Evolutionary conservation across 129 eudicot genomes (phyloP), one percentile per base, ranked within the genome.

Genomic region (Arctium lappa): DNA sequence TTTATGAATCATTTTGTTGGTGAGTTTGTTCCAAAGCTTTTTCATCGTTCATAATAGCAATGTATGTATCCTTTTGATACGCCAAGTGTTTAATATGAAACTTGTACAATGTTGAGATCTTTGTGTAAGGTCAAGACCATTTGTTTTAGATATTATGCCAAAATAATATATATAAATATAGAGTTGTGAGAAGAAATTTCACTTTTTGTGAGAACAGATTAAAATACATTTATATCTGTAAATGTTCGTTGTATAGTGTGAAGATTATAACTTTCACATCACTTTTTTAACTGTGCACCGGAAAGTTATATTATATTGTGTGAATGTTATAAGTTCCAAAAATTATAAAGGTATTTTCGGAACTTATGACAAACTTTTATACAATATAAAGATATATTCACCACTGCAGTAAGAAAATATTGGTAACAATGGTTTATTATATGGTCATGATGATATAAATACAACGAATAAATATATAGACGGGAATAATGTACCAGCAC

Each of bases 1-100:
- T 78, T 84, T 72, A 84, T 16, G 83, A 72, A 73, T 84, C 83
- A 79, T 84, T 79, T 84, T 84, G 80, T 42, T 46, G 62, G 68
- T 63, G 80, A 84, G 86, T 77, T 77, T 83, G 86, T 83, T 56
- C 65, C 77, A 77, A 84, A 84, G 86, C 86, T 76, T 82, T 76
- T 29, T 83, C 82, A 77, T 32, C 40, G 34, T 84, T 79, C 70
- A 84, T 79, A 84, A 78, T 62, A 84, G 74, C 69, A 84, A 79
- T 42, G 83, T 72, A 75, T 84, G 83, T 37, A 78, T 65, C 60
- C 79, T 56, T 56, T 73, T 53, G 31, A 77, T 69, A 37, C 78
- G 70, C 22, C 81, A 77, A 77, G 82, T 83, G 86, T 72, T 77
- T 70, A 76, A 76, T 77, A 77, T 83, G 30, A 8, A 50, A 15